Base-by-base conservation (phyloP, 2,329 filamentous ascomycete genomes). In the Botrytis paeoniae region DNA sequence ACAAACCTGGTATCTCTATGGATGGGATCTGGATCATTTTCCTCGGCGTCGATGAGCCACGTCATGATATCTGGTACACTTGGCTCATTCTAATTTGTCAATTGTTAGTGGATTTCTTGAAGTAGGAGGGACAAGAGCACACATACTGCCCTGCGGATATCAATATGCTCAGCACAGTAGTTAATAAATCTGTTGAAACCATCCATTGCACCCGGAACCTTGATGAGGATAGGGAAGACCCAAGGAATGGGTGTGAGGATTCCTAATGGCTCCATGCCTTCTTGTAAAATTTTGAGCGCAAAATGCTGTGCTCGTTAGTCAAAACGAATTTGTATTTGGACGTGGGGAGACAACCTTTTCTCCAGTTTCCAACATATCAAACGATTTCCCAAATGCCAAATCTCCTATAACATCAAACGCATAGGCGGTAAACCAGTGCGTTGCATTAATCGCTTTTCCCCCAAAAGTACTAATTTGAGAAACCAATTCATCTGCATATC, bases 331-430 rank as follows among this genome's bases (percentile, higher is more conserved):
- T 16, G 2, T 9, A 10, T 32, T 12, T 2, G 25, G 4, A 37
- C 1, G 18, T 22, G 18, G n/a, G n/a, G 7, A 16, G 5, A 75
- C 74, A 54, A 54, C 48, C 35, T 57, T 74, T 57, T 69, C 66
- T 35, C 54, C 66, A 1, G 37, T 69, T 35, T 74, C 71, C 12
- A 79, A 39, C 75, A 78, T 79, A 37, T 76, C 72, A 69, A 79
- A 79, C 0, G 77, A 74, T n/a, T 77, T 73, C 0, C 78, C 76
- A 66, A 79, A 79, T 3, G 75, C 77, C 41, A 80, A 72, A 29
- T 79, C 77, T n/a, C 77, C 77, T 75, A 79, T 79, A 9, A 79
- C 74, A 69, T 80, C 79, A 66, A 79, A 80, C 9, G 72, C 61
- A 62, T 75, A 78, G 54, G 73, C 77, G 35, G 77, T 75, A 61